These are phyloP conservation scores for Globisporangium solare DNA, from an alignment of 352 stramenopile genomes.

Conservation along the genomic window DNA sequence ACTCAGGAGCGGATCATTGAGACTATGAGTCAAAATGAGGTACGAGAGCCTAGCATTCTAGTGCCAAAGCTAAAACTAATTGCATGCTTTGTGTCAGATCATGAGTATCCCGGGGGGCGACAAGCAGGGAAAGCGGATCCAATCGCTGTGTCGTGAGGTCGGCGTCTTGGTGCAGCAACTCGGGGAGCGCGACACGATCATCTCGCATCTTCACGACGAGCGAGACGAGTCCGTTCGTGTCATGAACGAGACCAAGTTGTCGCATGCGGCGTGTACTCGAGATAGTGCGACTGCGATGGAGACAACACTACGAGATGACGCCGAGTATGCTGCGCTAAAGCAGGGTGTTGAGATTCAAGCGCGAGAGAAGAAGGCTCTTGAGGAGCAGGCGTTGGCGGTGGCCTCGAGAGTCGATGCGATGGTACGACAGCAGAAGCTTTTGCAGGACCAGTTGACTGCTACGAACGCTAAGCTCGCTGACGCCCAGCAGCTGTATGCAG, in stretches of 20 bases:
- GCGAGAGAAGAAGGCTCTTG: conserved; percentile 9
- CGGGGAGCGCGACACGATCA: conserved; percentile 46
- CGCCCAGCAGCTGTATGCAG: conserved; percentile 37
- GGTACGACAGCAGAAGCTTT: neutral
- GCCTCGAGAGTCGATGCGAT: conserved; percentile 29
- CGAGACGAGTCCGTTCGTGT: conserved; percentile 33
- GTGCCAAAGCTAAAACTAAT: too few species aligned
- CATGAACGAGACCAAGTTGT: conserved; percentile 44
- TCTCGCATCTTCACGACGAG: conserved; percentile 51
- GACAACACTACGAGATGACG: neutral
- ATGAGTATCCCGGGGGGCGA: conserved; percentile 26
- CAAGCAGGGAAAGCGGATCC: conserved; percentile 43
- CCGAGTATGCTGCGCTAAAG: conserved; percentile 1
- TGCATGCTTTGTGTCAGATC: conserved; percentile 7
- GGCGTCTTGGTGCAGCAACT: conserved; percentile 50
- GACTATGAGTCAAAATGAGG: conserved; percentile 40
- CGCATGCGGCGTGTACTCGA: conserved; percentile 11
- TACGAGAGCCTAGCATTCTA: conserved; percentile 7
- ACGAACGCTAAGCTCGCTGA: conserved; percentile 42
- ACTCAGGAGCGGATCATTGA: conserved; percentile 56
- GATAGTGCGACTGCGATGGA: neutral
- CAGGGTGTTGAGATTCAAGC: conserved; percentile 4
- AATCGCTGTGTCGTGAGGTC: conserved; percentile 58
- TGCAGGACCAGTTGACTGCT: conserved; percentile 17
- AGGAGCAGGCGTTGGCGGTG: conserved; percentile 19